Percentiles rank a stretch among this genome's conserved stretches.
These are phyloP conservation scores for Ophiostoma australiae DNA, from an alignment of 2,329 filamentous ascomycete genomes.

Conservation along the genomic window DNA sequence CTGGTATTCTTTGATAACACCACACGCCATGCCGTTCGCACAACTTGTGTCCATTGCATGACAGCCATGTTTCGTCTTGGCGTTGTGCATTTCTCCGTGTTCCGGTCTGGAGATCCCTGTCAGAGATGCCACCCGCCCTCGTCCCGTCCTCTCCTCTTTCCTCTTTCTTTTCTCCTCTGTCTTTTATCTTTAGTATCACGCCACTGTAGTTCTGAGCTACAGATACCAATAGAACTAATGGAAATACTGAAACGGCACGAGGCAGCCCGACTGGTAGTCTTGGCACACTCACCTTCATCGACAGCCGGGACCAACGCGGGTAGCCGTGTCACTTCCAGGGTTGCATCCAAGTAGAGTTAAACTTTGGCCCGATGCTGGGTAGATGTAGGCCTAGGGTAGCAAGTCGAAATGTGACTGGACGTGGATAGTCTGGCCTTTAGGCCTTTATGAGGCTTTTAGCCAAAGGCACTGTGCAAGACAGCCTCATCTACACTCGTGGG, in stretches of 20 bases:
- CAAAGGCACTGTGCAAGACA: too few relatives aligned
- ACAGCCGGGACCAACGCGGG: slow-evolving; percentile 16
- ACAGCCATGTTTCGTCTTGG: slow-evolving; percentile 23
- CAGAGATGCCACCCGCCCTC: slow-evolving; percentile 13
- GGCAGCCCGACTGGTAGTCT: slow-evolving; percentile 13
- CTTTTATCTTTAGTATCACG: not conserved
- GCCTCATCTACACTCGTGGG: not conserved
- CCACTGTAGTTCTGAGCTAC: not conserved
- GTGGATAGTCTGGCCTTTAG: too few relatives aligned
- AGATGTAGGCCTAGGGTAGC: not conserved
- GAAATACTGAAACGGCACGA: not conserved
- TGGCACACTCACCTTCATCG: slow-evolving; percentile 22
- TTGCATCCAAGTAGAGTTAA: not conserved
- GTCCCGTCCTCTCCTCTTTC: not conserved
- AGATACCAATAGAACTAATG: not conserved
- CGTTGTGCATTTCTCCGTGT: slow-evolving; percentile 22
- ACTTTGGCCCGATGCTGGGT: not conserved
- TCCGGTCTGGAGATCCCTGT: slow-evolving; percentile 26
- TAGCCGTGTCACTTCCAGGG: slow-evolving; percentile 12
- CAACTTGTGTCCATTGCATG: not conserved
- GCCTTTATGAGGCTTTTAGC: too few relatives aligned
- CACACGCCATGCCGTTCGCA: not conserved
- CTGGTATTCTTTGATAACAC: not conserved
- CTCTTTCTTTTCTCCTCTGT: slow-evolving; percentile 6
- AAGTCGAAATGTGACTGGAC: not conserved